Base-by-base conservation (phyloP, 1,284 basidiomycete genomes). In the Sutorius eximius region DNA sequence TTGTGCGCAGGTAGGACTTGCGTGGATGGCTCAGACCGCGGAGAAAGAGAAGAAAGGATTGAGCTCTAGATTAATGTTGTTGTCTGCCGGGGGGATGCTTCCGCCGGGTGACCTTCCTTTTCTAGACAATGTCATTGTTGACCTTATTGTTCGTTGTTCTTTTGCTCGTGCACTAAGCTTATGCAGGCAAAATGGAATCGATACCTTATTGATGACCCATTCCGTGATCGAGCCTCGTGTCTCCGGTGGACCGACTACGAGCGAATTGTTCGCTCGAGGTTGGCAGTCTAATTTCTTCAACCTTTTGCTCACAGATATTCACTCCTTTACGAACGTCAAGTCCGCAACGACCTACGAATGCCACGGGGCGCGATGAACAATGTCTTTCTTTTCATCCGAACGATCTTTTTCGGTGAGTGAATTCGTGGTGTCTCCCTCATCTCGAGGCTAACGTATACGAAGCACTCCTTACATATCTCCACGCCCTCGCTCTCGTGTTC, bases 391-490 rank as follows among this genome's bases (percentile, higher is more conserved):
- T 70, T 83, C 54, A 63, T 79, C 55, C 81, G 86, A 47, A 76
- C 81, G 42, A 76, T 84, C 43, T 69, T 81, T 52, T 79, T 87
- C 57, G 75, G 86, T 85, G 59, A 68, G 83, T 62, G 0, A 22
- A 37, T 34, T 7, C 44, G 8, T 51, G n/a, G 9, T 22, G 7
- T 29, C 15, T 33, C 24, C 16, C 1, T 33, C 5, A 12, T 29
- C 48, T 33, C 6, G 20, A 12, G 13, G 20, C 34, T 55, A 27
- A 59, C 43, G 52, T 45, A 4, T 41, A 24, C 45, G 1, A 61
- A 87, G 85, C 77, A 55, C 72, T 86, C 45, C 71, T 85, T 33
- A 59, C 74, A 10, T 81, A 80, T 60, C 65, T 86, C 49, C 81
- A 77, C 56, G 53, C 81, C 38, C 71, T 85, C 45, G 68, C 77